Evolutionary conservation across 1,139 yeast species (phyloP), one percentile per base, ranked within the genome.

Genomic region (Kodamaea derodonti): DNA sequence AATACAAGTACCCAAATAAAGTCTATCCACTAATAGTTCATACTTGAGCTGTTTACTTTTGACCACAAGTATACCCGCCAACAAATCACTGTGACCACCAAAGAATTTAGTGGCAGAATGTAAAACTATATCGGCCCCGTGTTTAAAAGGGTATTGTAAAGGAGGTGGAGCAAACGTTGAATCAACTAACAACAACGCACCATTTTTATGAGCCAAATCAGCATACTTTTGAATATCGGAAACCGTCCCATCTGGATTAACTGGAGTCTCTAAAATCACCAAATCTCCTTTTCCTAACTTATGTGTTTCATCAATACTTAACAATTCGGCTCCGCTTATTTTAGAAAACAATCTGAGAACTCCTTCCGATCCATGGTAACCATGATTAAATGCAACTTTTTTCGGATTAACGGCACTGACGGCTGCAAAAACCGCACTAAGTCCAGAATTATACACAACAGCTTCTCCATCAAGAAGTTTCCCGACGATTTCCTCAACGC

Each of bases 161-260:
- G 96, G 96, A 12, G 95, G 95, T 16, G 97, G 97, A 3, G 95
- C 97, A 56, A 90, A 81, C 0, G 97, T 90, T 1, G 96, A 76
- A 56, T 90, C 97, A 7, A 88, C 82, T 17, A 80, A 52, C 17
- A 90, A 58, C 16, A 66, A 54, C 0, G 95, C 95, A 3, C 88
- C 87, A 37, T 72, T 69, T 0, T 67, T 61, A 52, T 87, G 95
- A 0, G 95, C 92, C 35, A 68, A 62, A 3, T 74, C 63, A 3
- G 90, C 87, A 52, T 71, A 83, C 35, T 72, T 60, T 15, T 64
- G 60, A 36, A 88, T 75, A 51, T 84, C 86, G 35, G 67, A 62
- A n/a, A 81, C 75, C 6, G 72, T 63, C 1, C 96, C 96, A 35
- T 72, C 75, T 14, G 97, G 97, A 55, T 90, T 90, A 38, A 86